Base-by-base conservation (phyloP, 1,139 yeast species). In the Zygoascus meyerae region DNA sequence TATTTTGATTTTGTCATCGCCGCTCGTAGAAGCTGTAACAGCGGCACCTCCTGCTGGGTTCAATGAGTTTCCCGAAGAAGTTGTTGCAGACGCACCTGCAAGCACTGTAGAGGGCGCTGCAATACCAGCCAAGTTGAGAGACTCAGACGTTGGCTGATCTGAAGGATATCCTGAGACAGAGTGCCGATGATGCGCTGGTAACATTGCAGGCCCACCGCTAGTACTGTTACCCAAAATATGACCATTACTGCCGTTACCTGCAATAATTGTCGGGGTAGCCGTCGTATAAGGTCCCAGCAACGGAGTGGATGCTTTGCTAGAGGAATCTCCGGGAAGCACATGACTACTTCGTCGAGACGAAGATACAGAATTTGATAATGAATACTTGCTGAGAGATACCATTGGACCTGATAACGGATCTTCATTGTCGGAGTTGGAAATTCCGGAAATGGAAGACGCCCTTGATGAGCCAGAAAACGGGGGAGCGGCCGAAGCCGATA, bases 301-400 rank as follows among this genome's bases (percentile, higher is more conserved):
- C 2, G 44, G 44, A 9, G 44, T 40, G 16, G 36, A 18, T 12
- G n/a, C 32, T 15, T 18, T 36, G 26, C 26, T 21, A 3, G 43
- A 42, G 14, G 17, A 14, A 16, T 31, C 36, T 17, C 34, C 14
- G 36, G 41, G 31, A 14, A 58, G 54, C 3, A 54, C 60, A 37
- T 58, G 60, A 11, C 61, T 55, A 44, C 59, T 60, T 21, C 64
- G 47, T 5, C 66, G 53, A 5, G 64, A 60, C 42, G 52, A 53
- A 5, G 61, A 53, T 3, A 44, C 48, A 1, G 42, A 34, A 17
- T 41, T 41, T 16, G 52, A 44, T 10, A 62, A 53, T 6, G 66
- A 62, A 50, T 62, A 62, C 45, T 59, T 59, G 42, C 60, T 54
- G 38, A 62, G 48, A 10, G 63, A 58, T 40, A 57, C 57, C 12